Conservation (phyloP, 2,329 filamentous ascomycete genomes). For the Calonectria naviculata region DNA sequence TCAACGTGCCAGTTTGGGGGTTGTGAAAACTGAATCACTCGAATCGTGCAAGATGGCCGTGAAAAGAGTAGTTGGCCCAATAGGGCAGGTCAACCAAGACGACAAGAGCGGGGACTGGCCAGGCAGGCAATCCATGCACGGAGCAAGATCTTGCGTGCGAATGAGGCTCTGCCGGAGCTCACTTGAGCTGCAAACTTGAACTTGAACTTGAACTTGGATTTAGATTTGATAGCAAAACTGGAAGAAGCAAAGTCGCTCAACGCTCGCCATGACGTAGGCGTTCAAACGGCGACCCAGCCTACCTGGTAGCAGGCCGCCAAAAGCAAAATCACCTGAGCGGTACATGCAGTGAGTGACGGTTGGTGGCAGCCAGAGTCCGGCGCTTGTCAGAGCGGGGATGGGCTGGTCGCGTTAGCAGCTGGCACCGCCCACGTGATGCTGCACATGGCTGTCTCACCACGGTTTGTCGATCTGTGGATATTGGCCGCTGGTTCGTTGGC, state of each 20-base stretch:
- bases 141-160: not conserved
- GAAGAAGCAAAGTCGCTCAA: not conserved
- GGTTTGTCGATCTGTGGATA: slow-evolving; percentile 12
- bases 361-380: not conserved
- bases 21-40: slow-evolving; percentile 1
- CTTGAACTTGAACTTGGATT: not conserved
- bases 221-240: not conserved
- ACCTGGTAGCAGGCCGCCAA: slow-evolving; percentile 25
- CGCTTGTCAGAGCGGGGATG: slow-evolving; percentile 4
- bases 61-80: slow-evolving; percentile 10
- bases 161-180: slow-evolving; percentile 9
- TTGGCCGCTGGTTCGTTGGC: slow-evolving; percentile 27
- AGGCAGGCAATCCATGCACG: not conserved
- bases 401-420: not conserved
- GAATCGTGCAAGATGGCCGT: not conserved
- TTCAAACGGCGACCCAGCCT: not conserved
- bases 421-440: slow-evolving; percentile 30
- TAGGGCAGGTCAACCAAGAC: slow-evolving; percentile 21
- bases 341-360: not conserved
- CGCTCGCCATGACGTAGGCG: slow-evolving; percentile 9
- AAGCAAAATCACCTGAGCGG: not conserved
- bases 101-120: slow-evolving; percentile 16
- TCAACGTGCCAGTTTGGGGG: not conserved
- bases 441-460: slow-evolving; percentile 15
- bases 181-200: not conserved